Evolutionary conservation across 2,329 filamentous ascomycete genomes (phyloP), one percentile per base, ranked within the genome.

Genomic region (Aspergillus sergii): DNA sequence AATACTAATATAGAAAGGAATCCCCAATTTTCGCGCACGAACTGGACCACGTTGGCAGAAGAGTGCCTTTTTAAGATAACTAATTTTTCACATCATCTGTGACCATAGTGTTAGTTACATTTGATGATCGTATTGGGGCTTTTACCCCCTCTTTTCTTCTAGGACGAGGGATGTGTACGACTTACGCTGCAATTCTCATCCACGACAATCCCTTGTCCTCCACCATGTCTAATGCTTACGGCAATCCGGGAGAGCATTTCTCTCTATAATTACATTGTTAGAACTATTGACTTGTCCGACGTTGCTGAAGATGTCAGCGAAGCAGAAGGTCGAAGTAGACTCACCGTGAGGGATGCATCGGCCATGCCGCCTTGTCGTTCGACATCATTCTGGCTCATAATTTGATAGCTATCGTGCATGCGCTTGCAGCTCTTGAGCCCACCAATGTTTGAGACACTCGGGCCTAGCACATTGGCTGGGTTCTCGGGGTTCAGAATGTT

Each of bases 341-440:
- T 63, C 77, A 85, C 82, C 66, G 85, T 87, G 57, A 89, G 83
- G 64, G 82, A 84, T 46, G 84, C 83, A 64, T 89, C 86, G 61
- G 82, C 82, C 68, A 85, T 82, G 16, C 86, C 86, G 19, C 84
- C 86, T 65, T 83, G 83, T 39, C 86, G 81, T 61, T 86, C 82
- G 64, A 85, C 82, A 68, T 89, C 86, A 69, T 90, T 90, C 69
- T 86, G 81, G 64, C 82, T 84, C 60, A 83, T 86, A 69, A 90
- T 90, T 62, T 84, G 81, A 62, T 89, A 88, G 58, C 82, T 83
- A 58, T 87, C 79, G 43, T 88, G 82, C 78, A 90, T 84, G 11
- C 86, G 81, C 68, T 85, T 86, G 45, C 86, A 78, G 67, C 85
- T 88, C 30, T 78, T 73, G 14, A 89, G 80, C 2, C 86, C 86